These are phyloP conservation scores for Phytophthora cactorum DNA, from an alignment of 352 stramenopile genomes.

Conservation along the genomic window DNA sequence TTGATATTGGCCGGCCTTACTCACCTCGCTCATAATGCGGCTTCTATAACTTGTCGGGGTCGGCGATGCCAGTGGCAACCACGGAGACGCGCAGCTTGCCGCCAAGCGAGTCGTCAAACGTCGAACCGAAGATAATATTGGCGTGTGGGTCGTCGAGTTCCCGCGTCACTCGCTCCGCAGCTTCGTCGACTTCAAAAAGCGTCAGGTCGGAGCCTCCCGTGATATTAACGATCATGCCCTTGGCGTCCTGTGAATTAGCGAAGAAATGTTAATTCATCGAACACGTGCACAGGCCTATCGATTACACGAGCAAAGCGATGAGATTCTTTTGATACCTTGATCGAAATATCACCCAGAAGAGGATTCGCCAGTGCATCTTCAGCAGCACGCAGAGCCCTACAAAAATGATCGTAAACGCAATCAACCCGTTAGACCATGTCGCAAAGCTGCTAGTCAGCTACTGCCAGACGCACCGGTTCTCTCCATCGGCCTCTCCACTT, in stretches of 20 bases:
- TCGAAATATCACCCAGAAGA: conserved; percentile 89
- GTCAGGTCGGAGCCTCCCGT: conserved; percentile 94
- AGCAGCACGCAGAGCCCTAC: conserved; percentile 77
- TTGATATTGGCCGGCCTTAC: conserved; percentile 2
- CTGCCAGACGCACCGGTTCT: conserved; percentile 67
- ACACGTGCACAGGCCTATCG: not conserved
- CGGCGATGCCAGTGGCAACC: conserved; percentile 87
- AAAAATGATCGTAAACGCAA: conserved; percentile 10
- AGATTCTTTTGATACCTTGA: conserved; percentile 51
- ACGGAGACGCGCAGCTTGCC: conserved; percentile 88
- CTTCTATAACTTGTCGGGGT: conserved; percentile 78
- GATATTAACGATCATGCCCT: conserved; percentile 96
- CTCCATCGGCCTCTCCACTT: conserved; percentile 91
- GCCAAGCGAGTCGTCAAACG: conserved; percentile 81
- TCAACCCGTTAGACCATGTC: conserved; percentile 2
- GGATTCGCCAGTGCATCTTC: conserved; percentile 89
- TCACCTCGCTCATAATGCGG: conserved; percentile 2
- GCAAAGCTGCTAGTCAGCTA: not conserved
- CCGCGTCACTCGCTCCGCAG: conserved; percentile 84
- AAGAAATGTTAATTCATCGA: not conserved
- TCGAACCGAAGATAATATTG: conserved; percentile 91
- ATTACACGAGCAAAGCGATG: not conserved
- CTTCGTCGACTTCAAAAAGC: conserved; percentile 92
- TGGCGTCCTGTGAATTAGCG: conserved; percentile 61
- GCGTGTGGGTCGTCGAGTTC: conserved; percentile 88